phyloP scores from a whole-genome alignment of 2,329 filamentous ascomycete genomes.

The Onygenales sp. region DNA sequence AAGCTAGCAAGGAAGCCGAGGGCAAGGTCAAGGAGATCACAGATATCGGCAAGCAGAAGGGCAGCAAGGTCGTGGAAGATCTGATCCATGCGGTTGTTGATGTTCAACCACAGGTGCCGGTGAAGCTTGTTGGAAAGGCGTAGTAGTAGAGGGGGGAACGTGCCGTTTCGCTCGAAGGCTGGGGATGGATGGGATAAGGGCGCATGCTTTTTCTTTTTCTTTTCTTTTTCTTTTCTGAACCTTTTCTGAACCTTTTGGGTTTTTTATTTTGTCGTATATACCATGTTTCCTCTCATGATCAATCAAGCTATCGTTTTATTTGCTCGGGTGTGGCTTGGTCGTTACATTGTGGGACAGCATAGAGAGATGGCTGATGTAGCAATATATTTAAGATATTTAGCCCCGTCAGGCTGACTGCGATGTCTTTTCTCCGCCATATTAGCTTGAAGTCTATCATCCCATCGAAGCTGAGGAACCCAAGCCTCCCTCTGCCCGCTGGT shows the following conservation, averaged over 20 bases:
- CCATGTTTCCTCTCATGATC: too few species aligned
- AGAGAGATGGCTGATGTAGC: too few species aligned
- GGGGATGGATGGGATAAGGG: not conserved
- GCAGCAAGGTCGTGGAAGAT: conserved; percentile 70
- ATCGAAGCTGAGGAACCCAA: too few species aligned
- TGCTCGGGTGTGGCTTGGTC: too few species aligned
- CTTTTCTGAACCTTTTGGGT: not conserved
- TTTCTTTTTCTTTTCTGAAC: not conserved
- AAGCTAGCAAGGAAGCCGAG: conserved; percentile 73
- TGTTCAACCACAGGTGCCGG: conserved; percentile 62
- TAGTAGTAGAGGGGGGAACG: conserved; percentile 7
- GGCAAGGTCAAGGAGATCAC: conserved; percentile 74
- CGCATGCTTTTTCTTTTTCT: not conserved
- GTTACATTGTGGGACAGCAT: too few species aligned
- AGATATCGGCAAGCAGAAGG: conserved; percentile 67
- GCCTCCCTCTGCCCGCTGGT: too few species aligned
- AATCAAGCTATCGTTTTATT: too few species aligned
- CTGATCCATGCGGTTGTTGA: conserved; percentile 78
- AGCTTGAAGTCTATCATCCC: too few species aligned
- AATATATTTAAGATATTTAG: too few species aligned
- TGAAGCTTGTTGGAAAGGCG: conserved; percentile 31
- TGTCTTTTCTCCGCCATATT: too few species aligned
- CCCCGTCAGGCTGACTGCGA: too few species aligned
- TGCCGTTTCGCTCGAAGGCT: not conserved
- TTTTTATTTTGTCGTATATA: not conserved